A percentile compares a stretch with the other conserved stretches of the same genome.
Conservation (phyloP, 768 basidiomycete species). For the Tulasnella sp. region DNA sequence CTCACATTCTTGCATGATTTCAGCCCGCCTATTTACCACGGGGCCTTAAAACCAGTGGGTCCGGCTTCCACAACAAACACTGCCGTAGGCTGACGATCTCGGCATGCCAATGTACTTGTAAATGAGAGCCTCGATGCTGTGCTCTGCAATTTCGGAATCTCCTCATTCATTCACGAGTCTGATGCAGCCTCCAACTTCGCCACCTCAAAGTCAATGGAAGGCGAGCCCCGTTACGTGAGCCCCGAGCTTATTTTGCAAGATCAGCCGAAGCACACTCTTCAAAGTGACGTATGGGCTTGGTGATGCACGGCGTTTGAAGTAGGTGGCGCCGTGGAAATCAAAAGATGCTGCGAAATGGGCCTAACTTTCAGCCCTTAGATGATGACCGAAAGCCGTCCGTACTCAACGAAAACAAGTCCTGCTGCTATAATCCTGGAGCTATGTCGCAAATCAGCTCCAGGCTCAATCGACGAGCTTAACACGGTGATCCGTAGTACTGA, state of each 20-base stretch:
- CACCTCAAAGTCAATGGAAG: background rate
- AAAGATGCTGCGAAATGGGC: no score
- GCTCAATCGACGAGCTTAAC: no score
- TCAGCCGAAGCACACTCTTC: background rate
- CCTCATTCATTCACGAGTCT: background rate
- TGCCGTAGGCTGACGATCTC: background rate
- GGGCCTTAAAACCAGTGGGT: background rate
- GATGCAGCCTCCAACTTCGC: background rate
- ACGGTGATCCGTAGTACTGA: no score
- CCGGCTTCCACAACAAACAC: background rate
- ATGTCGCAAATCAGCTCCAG: no score
- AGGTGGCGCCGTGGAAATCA: background rate
- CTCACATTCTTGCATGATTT: no score
- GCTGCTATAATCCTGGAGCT: no score
- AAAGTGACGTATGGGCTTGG: background rate
- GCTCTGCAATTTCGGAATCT: background rate
- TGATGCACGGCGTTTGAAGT: background rate
- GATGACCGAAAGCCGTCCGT: no score
- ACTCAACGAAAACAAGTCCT: no score
- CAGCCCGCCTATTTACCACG: background rate
- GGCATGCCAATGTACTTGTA: background rate
- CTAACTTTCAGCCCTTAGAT: no score
- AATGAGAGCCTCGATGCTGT: background rate
- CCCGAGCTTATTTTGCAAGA: background rate
- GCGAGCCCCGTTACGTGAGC: background rate